A percentile compares a stretch with the other conserved stretches of the same genome.
These are phyloP conservation scores for Boletus barrowsii DNA, from an alignment of 768 basidiomycete species.

Conservation along the genomic window DNA sequence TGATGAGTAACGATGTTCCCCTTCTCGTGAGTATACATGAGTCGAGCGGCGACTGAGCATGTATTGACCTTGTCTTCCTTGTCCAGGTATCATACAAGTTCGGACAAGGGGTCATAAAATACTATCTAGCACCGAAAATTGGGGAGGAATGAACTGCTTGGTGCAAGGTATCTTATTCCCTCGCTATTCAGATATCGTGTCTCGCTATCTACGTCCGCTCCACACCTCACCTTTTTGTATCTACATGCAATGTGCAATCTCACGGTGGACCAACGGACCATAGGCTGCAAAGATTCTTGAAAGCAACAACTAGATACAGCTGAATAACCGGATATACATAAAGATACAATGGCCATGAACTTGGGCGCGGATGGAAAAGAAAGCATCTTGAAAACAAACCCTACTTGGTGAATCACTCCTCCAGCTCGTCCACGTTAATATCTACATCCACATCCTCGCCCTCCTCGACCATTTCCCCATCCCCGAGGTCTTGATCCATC, in stretches of 20 bases:
- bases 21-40: conserved; percentile 56
- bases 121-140: conserved; percentile 96
- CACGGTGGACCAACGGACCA: not conserved
- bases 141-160: conserved; percentile 61
- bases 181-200: conserved; percentile 10
- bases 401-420: conserved; percentile 4
- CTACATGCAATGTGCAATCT: not conserved
- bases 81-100: conserved; percentile 84
- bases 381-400: conserved; percentile 12
- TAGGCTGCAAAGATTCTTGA: conserved; percentile 1
- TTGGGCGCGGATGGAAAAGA: conserved; percentile 5
- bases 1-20: conserved; percentile 92
- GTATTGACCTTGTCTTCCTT: not conserved
- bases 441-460: conserved; percentile 14
- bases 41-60: not conserved
- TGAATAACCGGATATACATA: conserved; percentile 7
- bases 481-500: not conserved
- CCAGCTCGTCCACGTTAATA: conserved; percentile 11
- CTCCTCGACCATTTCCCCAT: not conserved
- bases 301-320: conserved; percentile 15
- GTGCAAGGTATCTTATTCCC: conserved; percentile 4
- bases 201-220: conserved; percentile 10
- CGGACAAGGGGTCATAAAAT: conserved; percentile 82
- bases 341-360: not conserved
- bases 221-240: conserved; percentile 15